Base-by-base conservation (phyloP, 192 early-diverging fungal species). In the Entrophospora sp. region DNA sequence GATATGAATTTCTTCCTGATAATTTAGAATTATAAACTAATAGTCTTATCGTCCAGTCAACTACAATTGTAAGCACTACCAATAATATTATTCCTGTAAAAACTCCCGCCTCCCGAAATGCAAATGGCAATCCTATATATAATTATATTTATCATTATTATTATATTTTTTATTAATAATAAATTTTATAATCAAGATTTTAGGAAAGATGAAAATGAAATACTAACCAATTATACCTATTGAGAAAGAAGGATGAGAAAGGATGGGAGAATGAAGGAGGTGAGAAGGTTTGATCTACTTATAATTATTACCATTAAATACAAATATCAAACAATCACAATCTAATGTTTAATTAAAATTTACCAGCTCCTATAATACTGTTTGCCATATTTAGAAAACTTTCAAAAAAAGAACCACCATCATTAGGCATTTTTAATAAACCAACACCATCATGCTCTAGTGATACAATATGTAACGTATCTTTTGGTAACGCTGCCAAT, bases 291-390 rank as follows among this genome's bases (percentile, higher is more conserved):
- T 5, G 4, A 48, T 18, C 5, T 7, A 5, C 4, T 48, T 48
- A 48, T 9, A 43, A 16, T 31, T 61, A 7, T 8, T 16, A 61
- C 27, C 12, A 28, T 6, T 28, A 27, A 28, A 18, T 20, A 25
- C 35, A n/a, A 9, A 55, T 18, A 55, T 60, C 2, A 58, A 43
- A 68, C 18, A 36, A 3, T 35, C 48, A 32, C 27, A 53, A 18
- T 28, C 18, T 24, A 10, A 42, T 43, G 7, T 28, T 16, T 14
- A 35, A 28, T n/a, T n/a, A 6, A 2, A 60, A 4, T 61, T 80
- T 83, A 72, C 94, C 94, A 18, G 94, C 94, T 9, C 94, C 94
- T 64, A 96, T 87, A 34, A 96, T 96, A 42, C 89, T 90, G 71
- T 96, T 96, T 28, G 92, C 90, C 77, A 96, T 88, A 65, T 94